These are phyloP conservation scores for Ramalina intermedia DNA, from an alignment of 495 filamentous ascomycete species.

Conservation along the genomic window DNA sequence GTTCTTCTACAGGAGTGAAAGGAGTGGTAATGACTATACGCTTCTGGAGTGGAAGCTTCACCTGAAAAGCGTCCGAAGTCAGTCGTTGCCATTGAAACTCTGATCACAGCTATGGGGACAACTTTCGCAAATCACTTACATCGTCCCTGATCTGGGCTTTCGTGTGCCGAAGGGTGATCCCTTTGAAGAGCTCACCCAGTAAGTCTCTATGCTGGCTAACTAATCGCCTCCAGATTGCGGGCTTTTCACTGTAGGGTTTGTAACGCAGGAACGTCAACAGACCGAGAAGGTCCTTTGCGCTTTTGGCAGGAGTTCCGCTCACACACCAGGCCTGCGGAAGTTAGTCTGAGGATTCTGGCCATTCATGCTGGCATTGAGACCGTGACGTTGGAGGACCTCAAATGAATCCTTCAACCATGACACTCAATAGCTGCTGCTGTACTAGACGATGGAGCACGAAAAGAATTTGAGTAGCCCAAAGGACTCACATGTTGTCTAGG, in stretches of 20 bases:
- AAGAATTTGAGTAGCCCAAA: too few relatives aligned
- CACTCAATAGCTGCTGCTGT: too few relatives aligned
- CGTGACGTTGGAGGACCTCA: too few relatives aligned
- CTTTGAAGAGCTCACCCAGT: conserved; percentile 50
- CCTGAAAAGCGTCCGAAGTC: neutral
- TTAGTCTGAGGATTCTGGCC: too few relatives aligned
- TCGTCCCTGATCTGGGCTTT: conserved; percentile 69
- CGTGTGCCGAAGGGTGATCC: conserved; percentile 67
- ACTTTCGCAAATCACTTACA: conserved; percentile 28
- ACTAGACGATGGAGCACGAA: too few relatives aligned
- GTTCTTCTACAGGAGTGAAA: conserved; percentile 77
- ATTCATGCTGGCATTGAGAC: too few relatives aligned
- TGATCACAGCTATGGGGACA: conserved; percentile 35
- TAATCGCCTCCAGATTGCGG: conserved; percentile 50
- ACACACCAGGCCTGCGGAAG: conserved; percentile 68
- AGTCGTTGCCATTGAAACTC: neutral
- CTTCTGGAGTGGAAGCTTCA: conserved; percentile 54
- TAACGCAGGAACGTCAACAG: conserved; percentile 69
- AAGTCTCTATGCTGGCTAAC: conserved; percentile 40
- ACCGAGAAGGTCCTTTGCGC: conserved; percentile 52
- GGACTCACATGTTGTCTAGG: conserved; percentile 37
- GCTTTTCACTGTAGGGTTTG: conserved; percentile 50
- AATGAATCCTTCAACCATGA: too few relatives aligned
- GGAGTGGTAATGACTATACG: conserved; percentile 79
- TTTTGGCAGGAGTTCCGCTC: conserved; percentile 80